Conservation (phyloP, 768 basidiomycete genomes). For the Trametes gibbosa region DNA sequence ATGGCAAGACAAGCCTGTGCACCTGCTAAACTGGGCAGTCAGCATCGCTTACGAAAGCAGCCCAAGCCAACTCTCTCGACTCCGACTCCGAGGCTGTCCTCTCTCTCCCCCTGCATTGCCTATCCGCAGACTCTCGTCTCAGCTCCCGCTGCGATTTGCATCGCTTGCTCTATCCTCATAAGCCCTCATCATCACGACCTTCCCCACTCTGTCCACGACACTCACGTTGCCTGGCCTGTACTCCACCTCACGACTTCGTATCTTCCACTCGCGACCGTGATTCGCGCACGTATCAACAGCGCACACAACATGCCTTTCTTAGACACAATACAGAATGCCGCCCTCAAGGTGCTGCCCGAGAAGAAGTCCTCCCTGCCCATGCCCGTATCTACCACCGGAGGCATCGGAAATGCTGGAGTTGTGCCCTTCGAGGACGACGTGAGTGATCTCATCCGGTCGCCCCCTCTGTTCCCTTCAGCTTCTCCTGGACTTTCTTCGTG, state of each 20-base stretch:
- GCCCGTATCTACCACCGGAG: constrained; percentile 50
- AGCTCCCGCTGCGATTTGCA: neutral
- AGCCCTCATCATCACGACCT: neutral
- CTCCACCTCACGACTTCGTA: constrained; percentile 9
- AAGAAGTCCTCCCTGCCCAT: constrained; percentile 33
- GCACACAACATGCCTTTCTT: constrained; percentile 47
- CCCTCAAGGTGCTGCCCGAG: constrained; percentile 46
- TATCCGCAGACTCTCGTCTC: constrained; percentile 2
- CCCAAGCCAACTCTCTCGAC: neutral
- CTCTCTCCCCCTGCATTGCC: constrained; percentile 9
- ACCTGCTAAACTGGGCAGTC: neutral
- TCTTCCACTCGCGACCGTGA: neutral
- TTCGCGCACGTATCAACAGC: neutral
- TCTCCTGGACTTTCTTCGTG: neutral
- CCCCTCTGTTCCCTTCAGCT: neutral
- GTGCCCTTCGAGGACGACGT: constrained; percentile 72
- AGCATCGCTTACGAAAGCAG: constrained; percentile 11
- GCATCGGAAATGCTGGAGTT: constrained; percentile 51
- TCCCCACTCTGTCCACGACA: constrained; percentile 3
- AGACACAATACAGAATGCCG: constrained; percentile 53
- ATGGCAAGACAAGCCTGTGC: neutral
- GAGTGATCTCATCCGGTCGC: constrained; percentile 32
- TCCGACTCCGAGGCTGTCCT: constrained; percentile 12
- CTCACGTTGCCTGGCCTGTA: neutral
- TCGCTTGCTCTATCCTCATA: neutral